Percentiles rank a stretch among this genome's conserved stretches.
These are phyloP conservation scores for Auricularia cornea DNA, from an alignment of 768 basidiomycete genomes.

Conservation along the genomic window DNA sequence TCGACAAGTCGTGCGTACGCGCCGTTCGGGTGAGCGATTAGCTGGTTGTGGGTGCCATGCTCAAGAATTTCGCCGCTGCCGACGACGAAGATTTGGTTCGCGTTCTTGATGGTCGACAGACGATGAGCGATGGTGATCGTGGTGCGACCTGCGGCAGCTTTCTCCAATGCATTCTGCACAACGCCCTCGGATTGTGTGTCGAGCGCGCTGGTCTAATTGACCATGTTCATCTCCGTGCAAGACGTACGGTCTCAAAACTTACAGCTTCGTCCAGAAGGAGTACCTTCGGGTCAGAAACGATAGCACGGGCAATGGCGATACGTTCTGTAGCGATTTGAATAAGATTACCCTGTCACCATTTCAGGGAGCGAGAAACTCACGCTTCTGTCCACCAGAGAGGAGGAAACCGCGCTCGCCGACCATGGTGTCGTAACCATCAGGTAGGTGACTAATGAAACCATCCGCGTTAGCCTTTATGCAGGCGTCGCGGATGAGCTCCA, in stretches of 20 bases:
- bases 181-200: slow-evolving; percentile 44
- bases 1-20: slow-evolving; percentile 69
- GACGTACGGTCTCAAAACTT: slow-evolving; percentile 77
- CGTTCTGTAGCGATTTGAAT: too few relatives aligned
- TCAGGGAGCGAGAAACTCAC: slow-evolving; percentile 5
- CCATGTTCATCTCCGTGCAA: slow-evolving; percentile 31
- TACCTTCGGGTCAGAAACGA: slow-evolving; percentile 80
- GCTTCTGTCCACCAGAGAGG: slow-evolving; percentile 78
- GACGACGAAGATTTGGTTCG: slow-evolving; percentile 81
- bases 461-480: slow-evolving; percentile 87
- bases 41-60: slow-evolving; percentile 65
- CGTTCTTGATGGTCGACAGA: slow-evolving; percentile 78
- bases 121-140: slow-evolving; percentile 38
- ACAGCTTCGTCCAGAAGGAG: slow-evolving; percentile 87
- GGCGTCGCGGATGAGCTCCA: slow-evolving; percentile 70
- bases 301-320: slow-evolving; percentile 82
- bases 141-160: slow-evolving; percentile 55
- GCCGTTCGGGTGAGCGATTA: slow-evolving; percentile 48
- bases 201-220: not conserved
- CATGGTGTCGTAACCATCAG: slow-evolving; percentile 80
- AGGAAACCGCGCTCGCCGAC: slow-evolving; percentile 86
- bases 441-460: slow-evolving; percentile 76
- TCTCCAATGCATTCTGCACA: slow-evolving; percentile 86
- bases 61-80: slow-evolving; percentile 79
- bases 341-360: too few relatives aligned